phyloP scores from a whole-genome alignment of 1,139 yeast species.

The Geotrichum histeridarum region DNA sequence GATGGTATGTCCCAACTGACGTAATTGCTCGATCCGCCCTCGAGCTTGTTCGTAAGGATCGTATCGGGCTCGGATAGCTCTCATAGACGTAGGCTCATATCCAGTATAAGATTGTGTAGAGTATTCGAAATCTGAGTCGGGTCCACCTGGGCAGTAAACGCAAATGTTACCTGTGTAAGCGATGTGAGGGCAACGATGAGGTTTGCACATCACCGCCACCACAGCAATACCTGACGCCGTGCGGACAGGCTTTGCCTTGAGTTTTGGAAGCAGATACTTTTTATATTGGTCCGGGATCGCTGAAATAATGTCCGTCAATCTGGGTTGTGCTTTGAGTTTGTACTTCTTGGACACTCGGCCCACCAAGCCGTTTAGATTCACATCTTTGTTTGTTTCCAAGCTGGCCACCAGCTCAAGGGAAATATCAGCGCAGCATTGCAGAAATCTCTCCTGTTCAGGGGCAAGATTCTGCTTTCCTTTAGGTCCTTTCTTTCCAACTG shows the following conservation, averaged over 20 bases:
- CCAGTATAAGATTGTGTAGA: conserved; percentile 98
- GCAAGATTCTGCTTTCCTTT: conserved; percentile 32
- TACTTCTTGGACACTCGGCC: conserved; percentile 83
- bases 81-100: conserved; percentile 97
- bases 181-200: conserved; percentile 98
- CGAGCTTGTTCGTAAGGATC: conserved; percentile 98
- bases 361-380: conserved; percentile 85
- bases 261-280: conserved; percentile 82
- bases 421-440: conserved; percentile 90
- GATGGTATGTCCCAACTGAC: conserved; percentile 92
- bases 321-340: conserved; percentile 85
- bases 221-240: conserved; percentile 98
- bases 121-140: conserved; percentile 96
- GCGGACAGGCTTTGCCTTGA: conserved; percentile 96
- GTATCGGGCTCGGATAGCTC: conserved; percentile 95
- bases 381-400: conserved; percentile 66
- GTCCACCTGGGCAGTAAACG: conserved; percentile 99
- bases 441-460: conserved; percentile 80
- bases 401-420: conserved; percentile 82
- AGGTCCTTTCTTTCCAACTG: conserved; percentile 25
- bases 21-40: conserved; percentile 92
- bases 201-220: conserved; percentile 98
- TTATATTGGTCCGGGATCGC: conserved; percentile 96
- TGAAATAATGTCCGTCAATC: conserved; percentile 88
- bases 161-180: conserved; percentile 98